A percentile compares a stretch with the other conserved stretches of the same genome.
Conservation (phyloP, 441 rosid genomes). For the Populus hybrid region DNA sequence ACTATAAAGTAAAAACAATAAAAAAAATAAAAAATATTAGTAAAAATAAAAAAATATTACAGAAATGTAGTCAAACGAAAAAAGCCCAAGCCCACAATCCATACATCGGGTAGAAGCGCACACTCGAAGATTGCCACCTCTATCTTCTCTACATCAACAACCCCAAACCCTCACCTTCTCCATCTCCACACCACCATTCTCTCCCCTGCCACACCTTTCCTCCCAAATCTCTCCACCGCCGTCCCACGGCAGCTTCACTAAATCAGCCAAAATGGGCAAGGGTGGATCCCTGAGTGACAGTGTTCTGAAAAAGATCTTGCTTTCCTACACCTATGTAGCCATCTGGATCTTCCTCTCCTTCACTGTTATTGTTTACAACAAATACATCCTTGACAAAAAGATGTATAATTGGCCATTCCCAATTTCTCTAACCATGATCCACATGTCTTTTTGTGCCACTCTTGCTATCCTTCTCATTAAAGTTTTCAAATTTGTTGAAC, state of each 20-base stretch:
- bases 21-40: not conserved
- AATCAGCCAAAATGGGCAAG: conserved; percentile 52
- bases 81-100: not conserved
- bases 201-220: not conserved
- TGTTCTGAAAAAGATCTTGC: conserved; percentile 78
- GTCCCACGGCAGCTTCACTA: not conserved
- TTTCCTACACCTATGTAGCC: conserved; percentile 86
- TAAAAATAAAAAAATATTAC: not conserved
- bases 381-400: conserved; percentile 80
- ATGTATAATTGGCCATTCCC: conserved; percentile 97
- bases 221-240: conserved; percentile 34
- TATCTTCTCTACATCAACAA: not conserved
- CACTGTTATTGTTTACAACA: conserved; percentile 97
- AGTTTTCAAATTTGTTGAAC: conserved; percentile 88
- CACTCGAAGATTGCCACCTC: conserved; percentile 2
- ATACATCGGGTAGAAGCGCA: not conserved
- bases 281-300: conserved; percentile 80
- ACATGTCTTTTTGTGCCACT: conserved; percentile 89
- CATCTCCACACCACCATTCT: conserved; percentile 5
- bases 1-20: not conserved
- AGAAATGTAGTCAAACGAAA: not conserved
- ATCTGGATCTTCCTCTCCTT: conserved; percentile 98
- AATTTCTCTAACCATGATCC: conserved; percentile 95
- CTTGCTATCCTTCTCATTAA: conserved; percentile 83
- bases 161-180: not conserved